phyloP scores from a whole-genome alignment of 805 yeast genomes.

The Monosporozyma servazzii region DNA sequence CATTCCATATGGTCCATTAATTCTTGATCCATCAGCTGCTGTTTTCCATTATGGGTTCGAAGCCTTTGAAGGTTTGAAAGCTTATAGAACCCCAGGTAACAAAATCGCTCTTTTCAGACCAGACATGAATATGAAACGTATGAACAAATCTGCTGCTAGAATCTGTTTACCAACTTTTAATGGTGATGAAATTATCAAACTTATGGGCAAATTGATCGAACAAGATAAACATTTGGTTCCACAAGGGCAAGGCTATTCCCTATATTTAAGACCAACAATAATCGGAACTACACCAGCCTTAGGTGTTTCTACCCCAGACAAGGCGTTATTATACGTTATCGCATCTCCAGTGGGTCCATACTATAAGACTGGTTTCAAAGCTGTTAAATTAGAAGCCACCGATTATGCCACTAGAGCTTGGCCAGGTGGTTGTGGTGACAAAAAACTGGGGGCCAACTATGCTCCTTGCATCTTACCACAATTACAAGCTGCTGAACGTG shows the following conservation, averaged over 20 bases:
- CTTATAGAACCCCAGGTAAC: conserved; percentile 59
- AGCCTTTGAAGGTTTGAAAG: conserved; percentile 93
- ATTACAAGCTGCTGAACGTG: conserved; percentile 79
- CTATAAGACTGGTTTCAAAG: conserved; percentile 91
- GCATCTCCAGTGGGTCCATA: conserved; percentile 97
- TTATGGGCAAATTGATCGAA: conserved; percentile 66
- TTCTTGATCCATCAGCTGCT: conserved; percentile 77
- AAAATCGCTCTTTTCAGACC: conserved; percentile 80
- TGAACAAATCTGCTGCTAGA: conserved; percentile 82
- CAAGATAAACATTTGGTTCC: conserved; percentile 78
- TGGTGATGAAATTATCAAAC: conserved; percentile 61
- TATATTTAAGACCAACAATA: conserved; percentile 89
- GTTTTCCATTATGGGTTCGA: conserved; percentile 95
- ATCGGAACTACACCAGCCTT: conserved; percentile 86
- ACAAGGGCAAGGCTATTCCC: conserved; percentile 75
- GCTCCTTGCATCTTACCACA: conserved; percentile 94
- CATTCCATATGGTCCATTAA: conserved; percentile 69
- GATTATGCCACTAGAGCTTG: conserved; percentile 96
- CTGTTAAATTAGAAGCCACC: conserved; percentile 89
- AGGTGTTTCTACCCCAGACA: conserved; percentile 78
- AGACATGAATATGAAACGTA: conserved; percentile 82
- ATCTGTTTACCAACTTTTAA: conserved; percentile 86
- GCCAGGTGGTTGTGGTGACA: conserved; percentile 98
- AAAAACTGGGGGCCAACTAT: conserved; percentile 93
- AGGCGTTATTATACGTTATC: conserved; percentile 76